A percentile compares a stretch with the other conserved stretches of the same genome.
phyloP scores from a whole-genome alignment of 495 filamentous ascomycete genomes.

The Glutinoglossum americanum region DNA sequence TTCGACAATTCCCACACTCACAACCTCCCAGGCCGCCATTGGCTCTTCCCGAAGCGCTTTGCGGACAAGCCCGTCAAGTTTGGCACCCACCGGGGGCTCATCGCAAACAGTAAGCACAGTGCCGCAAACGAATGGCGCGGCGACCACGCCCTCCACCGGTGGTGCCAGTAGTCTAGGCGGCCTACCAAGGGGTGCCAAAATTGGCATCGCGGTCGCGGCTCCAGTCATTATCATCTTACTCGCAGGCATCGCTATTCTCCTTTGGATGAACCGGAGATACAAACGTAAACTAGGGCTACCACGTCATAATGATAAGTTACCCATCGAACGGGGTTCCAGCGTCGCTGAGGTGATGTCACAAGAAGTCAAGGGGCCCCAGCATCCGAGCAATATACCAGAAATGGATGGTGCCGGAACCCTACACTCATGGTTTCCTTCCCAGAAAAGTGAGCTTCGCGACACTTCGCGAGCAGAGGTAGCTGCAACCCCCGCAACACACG shows the following conservation, averaged over 20 bases:
- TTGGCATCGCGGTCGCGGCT: background rate
- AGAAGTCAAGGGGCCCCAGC: no score
- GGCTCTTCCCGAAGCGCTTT: no score
- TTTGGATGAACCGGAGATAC: background rate
- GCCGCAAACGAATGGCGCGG: background rate
- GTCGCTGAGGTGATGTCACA: background rate
- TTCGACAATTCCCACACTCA: no score
- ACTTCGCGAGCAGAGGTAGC: no score
- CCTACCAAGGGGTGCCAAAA: background rate
- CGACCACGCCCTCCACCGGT: background rate
- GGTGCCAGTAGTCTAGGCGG: no score
- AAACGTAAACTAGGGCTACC: background rate
- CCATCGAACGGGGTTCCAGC: no score
- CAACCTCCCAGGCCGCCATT: no score
- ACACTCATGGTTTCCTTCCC: background rate
- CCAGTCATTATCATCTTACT: background rate
- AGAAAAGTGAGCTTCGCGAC: background rate
- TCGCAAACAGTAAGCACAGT: background rate
- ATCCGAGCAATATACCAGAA: background rate
- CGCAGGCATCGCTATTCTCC: background rate
- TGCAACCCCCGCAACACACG: no score
- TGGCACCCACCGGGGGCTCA: no score
- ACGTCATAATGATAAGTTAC: background rate
- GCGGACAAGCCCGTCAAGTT: no score
- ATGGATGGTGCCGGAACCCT: background rate